Base-by-base conservation (phyloP, 2,329 filamentous ascomycete genomes). In the Apiospora hydei region DNA sequence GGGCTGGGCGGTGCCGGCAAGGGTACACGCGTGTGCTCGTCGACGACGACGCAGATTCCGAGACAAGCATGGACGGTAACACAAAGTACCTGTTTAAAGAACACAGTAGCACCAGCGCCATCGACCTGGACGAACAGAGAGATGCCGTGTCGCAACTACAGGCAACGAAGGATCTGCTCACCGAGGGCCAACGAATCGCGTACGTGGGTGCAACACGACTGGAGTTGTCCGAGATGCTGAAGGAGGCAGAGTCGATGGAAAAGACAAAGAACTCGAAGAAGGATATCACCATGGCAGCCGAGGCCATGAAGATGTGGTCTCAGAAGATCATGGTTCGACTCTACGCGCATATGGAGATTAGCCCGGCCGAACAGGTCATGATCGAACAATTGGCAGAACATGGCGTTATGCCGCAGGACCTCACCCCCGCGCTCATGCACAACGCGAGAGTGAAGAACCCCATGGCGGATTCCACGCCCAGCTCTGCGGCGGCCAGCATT, bases 311-410 rank as follows among this genome's bases (percentile, higher is more conserved):
- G 82, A 98, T 98, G 93, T 99, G 96, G 96, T 91, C 93, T 71
- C 96, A 99, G 81, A 97, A 97, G 84, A 97, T 98, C 88, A 99
- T 99, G 95, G 91, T 98, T 73, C 91, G 96, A 34, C 82, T 99
- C 16, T 99, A 98, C 81, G 86, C 90, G 16, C 96, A 99, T 82
- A 99, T 99, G 96, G 96, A 99, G 73, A 97, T 99, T 78, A 95
- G 92, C 78, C 86, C 92, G 30, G 92, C 90, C 18, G 96, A 99
- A 83, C 96, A 99, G 85, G 87, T 99, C 81, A 99, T 99, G 96
- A 98, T 99, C 76, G 96, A 99, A 84, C 96, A 99, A 82, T 87
- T 99, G 72, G 92, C 94, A 16, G 93, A 96, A 72, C 96, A 99
- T 83, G 96, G 96, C 5, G 95, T 99, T 8, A 87, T 94, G 74